These are phyloP conservation scores for Vitis cinerea DNA, from an alignment of 164 flowering plant genomes.

Conservation along the genomic window DNA sequence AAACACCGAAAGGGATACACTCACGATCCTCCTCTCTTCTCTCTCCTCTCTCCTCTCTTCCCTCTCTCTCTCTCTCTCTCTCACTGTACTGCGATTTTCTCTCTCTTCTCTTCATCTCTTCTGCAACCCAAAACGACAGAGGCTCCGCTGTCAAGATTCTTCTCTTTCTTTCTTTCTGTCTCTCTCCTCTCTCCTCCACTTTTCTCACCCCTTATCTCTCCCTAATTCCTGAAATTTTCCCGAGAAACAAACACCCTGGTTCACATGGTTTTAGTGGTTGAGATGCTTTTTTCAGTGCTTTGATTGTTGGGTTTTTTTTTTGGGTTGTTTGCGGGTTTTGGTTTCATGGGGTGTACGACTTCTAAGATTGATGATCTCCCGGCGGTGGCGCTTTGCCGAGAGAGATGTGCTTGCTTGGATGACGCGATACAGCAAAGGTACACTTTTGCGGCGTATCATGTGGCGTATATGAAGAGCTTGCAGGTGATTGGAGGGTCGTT, in stretches of 20 bases:
- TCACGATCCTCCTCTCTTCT: background rate
- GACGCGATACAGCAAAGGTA: slow-evolving; percentile 60
- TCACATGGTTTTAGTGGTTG: too few species aligned
- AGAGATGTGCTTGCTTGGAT: slow-evolving; percentile 49
- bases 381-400: slow-evolving; percentile 76
- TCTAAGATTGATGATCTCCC: slow-evolving; percentile 77
- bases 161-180: slow-evolving; percentile 11
- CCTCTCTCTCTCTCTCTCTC: slow-evolving; percentile 12
- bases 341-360: slow-evolving; percentile 62
- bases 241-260: slow-evolving; percentile 15
- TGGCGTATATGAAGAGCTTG: slow-evolving; percentile 57
- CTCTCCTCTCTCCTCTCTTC: slow-evolving; percentile 3
- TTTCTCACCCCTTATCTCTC: slow-evolving; percentile 8
- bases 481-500: slow-evolving; percentile 44
- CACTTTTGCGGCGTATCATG: slow-evolving; percentile 58
- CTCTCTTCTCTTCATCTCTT: slow-evolving; percentile 8
- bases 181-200: background rate
- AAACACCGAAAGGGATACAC: background rate
- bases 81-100: background rate
- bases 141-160: slow-evolving; percentile 49
- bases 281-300: background rate
- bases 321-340: background rate
- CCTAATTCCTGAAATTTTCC: slow-evolving; percentile 2
- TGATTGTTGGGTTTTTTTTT: background rate
- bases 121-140: slow-evolving; percentile 43